Percentiles rank a stretch among this genome's conserved stretches.
phyloP scores from a whole-genome alignment of 2,329 filamentous ascomycete species.

The Tolypocladium sp. region DNA sequence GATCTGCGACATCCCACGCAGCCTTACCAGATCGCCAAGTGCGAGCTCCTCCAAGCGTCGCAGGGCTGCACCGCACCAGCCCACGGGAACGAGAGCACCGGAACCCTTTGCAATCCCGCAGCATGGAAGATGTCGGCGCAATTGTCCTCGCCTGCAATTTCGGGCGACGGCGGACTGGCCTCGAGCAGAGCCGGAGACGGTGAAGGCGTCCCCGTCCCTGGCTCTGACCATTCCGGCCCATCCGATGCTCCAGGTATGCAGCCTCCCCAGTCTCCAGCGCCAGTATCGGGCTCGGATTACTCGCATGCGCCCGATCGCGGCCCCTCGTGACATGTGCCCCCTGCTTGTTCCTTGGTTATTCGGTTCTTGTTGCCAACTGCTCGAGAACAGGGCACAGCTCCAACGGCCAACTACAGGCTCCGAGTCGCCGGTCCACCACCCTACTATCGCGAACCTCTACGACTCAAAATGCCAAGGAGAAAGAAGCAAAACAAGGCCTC shows the following conservation, averaged over 20 bases:
- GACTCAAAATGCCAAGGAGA: constrained; percentile 31
- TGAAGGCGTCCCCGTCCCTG: constrained; percentile 13
- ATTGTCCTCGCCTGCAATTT: constrained; percentile 15
- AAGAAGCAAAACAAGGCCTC: constrained; percentile 15
- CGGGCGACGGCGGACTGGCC: constrained; percentile 17
- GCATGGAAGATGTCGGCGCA: constrained; percentile 26
- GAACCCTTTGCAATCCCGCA: constrained; percentile 13
- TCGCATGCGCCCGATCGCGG: background rate
- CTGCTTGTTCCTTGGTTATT: background rate
- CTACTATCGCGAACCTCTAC: constrained; percentile 50
- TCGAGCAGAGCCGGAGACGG: constrained; percentile 14
- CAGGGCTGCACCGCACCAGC: background rate
- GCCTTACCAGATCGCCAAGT: background rate
- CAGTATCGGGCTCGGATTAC: background rate
- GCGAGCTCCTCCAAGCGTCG: background rate
- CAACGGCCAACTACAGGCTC: constrained; percentile 4
- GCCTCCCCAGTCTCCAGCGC: background rate
- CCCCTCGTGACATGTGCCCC: background rate
- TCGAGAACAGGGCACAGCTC: background rate
- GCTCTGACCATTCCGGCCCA: constrained; percentile 13
- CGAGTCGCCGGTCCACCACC: constrained; percentile 9
- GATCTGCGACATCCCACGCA: background rate
- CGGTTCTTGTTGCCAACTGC: background rate
- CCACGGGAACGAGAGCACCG: constrained; percentile 1
- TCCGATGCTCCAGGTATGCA: constrained; percentile 21